A percentile compares a stretch with the other conserved stretches of the same genome.
phyloP scores from a whole-genome alignment of 2,329 filamentous ascomycete species.

The Trichoderma pleuroti region DNA sequence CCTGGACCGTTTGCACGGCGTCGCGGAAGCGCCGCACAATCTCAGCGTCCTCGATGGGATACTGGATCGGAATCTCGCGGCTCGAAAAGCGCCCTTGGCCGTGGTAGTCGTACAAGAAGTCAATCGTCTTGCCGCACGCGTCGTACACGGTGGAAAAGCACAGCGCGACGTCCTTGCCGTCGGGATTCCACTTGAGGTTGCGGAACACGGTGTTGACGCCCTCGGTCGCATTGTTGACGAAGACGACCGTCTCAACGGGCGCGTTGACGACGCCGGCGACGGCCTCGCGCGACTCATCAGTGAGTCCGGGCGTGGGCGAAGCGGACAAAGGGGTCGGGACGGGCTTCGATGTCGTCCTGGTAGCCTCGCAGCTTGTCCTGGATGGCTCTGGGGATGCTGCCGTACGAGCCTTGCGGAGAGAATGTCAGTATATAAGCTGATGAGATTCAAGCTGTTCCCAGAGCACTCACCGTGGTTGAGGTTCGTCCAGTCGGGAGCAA shows the following conservation, averaged over 20 bases:
- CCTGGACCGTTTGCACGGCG: slow-evolving; percentile 51
- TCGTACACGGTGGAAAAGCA: slow-evolving; percentile 78
- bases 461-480: slow-evolving; percentile 15
- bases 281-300: slow-evolving; percentile 54
- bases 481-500: slow-evolving; percentile 11
- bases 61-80: slow-evolving; percentile 58
- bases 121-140: slow-evolving; percentile 64
- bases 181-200: slow-evolving; percentile 37
- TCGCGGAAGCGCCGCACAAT: slow-evolving; percentile 59
- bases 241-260: slow-evolving; percentile 63
- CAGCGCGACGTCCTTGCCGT: slow-evolving; percentile 74
- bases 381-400: slow-evolving; percentile 65
- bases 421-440: neutral
- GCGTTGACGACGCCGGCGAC: slow-evolving; percentile 65
- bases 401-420: slow-evolving; percentile 67
- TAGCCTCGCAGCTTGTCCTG: slow-evolving; percentile 58
- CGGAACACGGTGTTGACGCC: slow-evolving; percentile 20
- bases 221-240: slow-evolving; percentile 64
- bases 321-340: slow-evolving; percentile 54
- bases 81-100: slow-evolving; percentile 38
- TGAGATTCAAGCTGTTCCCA: neutral
- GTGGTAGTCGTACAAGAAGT: slow-evolving; percentile 33
- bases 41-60: slow-evolving; percentile 67
- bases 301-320: slow-evolving; percentile 55
- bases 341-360: slow-evolving; percentile 63